Evolutionary conservation across 2,329 filamentous ascomycete genomes (phyloP).

Genomic region (Sarocladium kiliense): DNA sequence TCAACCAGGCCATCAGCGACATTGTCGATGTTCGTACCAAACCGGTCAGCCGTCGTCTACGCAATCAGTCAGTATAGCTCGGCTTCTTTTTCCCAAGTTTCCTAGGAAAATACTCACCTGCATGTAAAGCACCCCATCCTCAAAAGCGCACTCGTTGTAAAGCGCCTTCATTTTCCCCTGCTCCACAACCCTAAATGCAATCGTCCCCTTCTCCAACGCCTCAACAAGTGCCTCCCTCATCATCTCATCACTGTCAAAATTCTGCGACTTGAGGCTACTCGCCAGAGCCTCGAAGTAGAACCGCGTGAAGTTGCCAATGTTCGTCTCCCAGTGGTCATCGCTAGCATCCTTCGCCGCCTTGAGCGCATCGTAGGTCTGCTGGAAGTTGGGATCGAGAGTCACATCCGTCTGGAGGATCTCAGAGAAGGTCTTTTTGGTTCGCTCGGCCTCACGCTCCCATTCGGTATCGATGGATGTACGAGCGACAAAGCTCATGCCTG

Average conservation of each 20-base stretch:
- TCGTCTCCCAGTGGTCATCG: constrained; percentile 36
- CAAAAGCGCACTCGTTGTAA: constrained; percentile 42
- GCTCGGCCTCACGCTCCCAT: background rate
- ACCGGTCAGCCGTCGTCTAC: constrained; percentile 29
- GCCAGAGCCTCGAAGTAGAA: constrained; percentile 41
- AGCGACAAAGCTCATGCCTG: constrained; percentile 35
- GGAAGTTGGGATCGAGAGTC: constrained; percentile 42
- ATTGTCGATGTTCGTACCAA: constrained; percentile 30
- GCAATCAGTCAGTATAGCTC: constrained; percentile 12
- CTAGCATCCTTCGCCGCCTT: constrained; percentile 23
- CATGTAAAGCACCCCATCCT: constrained; percentile 45
- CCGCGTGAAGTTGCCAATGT: constrained; percentile 33
- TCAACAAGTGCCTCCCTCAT: constrained; percentile 44
- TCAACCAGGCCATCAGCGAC: constrained; percentile 29
- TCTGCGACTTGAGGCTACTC: constrained; percentile 34
- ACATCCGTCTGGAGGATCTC: constrained; percentile 34
- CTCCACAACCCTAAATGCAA: constrained; percentile 43
- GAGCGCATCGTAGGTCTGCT: constrained; percentile 35
- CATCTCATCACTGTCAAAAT: constrained; percentile 44
- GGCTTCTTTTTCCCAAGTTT: no score
- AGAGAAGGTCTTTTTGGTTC: constrained; percentile 30
- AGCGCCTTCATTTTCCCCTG: constrained; percentile 29
- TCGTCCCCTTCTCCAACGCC: constrained; percentile 34
- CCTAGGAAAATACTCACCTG: constrained; percentile 29
- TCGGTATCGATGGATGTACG: constrained; percentile 32